phyloP scores from a whole-genome alignment of 2,329 filamentous ascomycete species.

The Fusarium haematococcum region DNA sequence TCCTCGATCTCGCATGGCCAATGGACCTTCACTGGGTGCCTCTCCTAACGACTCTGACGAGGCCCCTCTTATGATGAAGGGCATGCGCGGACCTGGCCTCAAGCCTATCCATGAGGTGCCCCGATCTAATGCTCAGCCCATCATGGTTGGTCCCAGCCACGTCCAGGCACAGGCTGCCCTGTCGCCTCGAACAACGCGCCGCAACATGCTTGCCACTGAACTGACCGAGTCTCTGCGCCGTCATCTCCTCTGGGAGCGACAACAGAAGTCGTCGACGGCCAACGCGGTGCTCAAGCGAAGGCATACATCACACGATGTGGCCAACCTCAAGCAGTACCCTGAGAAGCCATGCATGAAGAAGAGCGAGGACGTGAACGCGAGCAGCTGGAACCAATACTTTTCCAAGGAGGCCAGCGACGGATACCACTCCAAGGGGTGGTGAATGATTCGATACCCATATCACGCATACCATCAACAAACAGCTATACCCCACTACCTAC shows the following conservation, averaged over 20 bases:
- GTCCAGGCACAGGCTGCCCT: constrained; percentile 77
- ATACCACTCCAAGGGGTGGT: constrained; percentile 60
- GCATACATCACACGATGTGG: constrained; percentile 91
- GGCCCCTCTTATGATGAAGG: constrained; percentile 73
- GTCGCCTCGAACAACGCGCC: constrained; percentile 89
- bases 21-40: constrained; percentile 57
- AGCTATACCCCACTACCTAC: constrained; percentile 34
- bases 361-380: constrained; percentile 72
- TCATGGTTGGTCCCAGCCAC: constrained; percentile 78
- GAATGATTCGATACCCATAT: constrained; percentile 36
- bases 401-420: constrained; percentile 75
- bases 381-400: constrained; percentile 89
- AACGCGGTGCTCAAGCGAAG: constrained; percentile 90
- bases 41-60: constrained; percentile 72
- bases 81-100: constrained; percentile 60
- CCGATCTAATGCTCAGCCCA: constrained; percentile 79
- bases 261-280: constrained; percentile 90
- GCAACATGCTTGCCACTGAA: constrained; percentile 96
- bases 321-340: constrained; percentile 86
- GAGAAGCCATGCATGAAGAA: constrained; percentile 72
- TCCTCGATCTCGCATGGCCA: constrained; percentile 68
- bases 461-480: constrained; percentile 16
- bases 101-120: constrained; percentile 72
- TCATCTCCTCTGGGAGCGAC: constrained; percentile 93
- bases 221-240: constrained; percentile 92